These are phyloP conservation scores for Trichoderma brevicompactum DNA, from an alignment of 2,329 filamentous ascomycete genomes.

Conservation along the genomic window DNA sequence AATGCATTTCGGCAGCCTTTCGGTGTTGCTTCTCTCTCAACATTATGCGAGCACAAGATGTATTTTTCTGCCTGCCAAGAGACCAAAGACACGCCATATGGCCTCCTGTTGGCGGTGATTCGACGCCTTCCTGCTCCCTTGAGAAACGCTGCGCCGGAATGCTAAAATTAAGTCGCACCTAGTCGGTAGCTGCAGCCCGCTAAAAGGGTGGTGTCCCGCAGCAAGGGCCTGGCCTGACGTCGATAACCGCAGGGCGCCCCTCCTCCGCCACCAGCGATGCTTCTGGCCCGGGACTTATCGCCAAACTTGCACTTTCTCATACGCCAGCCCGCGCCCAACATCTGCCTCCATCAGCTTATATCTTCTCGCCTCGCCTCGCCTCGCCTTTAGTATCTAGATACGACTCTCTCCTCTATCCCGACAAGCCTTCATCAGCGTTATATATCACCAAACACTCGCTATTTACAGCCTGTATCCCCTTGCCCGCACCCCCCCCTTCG, in stretches of 20 bases:
- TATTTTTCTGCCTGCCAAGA: no score
- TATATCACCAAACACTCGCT: neutral
- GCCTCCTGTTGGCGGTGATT: no score
- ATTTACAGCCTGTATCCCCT: neutral
- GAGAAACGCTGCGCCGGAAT: neutral
- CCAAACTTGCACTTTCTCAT: neutral
- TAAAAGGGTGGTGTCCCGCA: neutral
- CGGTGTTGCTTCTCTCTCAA: no score
- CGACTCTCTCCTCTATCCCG: neutral
- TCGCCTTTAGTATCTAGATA: neutral
- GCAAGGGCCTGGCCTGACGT: slow-evolving; percentile 5
- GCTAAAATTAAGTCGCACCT: neutral
- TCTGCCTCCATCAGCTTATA: no score
- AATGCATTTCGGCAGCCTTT: no score
- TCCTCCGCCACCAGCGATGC: slow-evolving; percentile 1
- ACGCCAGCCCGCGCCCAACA: neutral
- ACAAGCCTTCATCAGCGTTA: neutral
- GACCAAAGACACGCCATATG: no score
- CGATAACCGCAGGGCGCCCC: slow-evolving; percentile 3
- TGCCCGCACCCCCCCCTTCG: neutral
- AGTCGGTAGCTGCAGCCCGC: neutral
- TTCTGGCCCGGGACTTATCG: neutral
- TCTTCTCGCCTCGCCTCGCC: neutral
- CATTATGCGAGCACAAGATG: no score
- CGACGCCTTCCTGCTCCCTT: no score